These are phyloP conservation scores for Coniochaeta sp. DNA, from an alignment of 2,329 filamentous ascomycete species.

Conservation along the genomic window DNA sequence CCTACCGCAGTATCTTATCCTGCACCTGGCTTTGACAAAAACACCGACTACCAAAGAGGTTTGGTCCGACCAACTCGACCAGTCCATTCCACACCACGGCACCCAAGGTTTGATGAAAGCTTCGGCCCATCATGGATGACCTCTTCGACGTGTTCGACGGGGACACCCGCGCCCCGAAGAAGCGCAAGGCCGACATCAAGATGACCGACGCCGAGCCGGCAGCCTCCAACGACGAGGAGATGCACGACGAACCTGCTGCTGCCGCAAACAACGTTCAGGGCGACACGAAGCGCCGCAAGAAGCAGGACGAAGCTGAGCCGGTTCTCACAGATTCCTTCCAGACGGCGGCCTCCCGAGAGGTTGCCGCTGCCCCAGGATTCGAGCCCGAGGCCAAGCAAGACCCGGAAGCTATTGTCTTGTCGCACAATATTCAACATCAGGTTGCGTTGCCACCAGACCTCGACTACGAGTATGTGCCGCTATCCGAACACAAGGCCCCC, in stretches of 20 bases:
- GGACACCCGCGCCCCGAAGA: slow-evolving; percentile 42
- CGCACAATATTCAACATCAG: slow-evolving; percentile 98
- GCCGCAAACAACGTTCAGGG: slow-evolving; percentile 14
- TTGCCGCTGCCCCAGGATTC: slow-evolving; percentile 70
- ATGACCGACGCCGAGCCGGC: slow-evolving; percentile 35
- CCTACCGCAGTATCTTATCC: neutral
- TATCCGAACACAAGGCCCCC: slow-evolving; percentile 88
- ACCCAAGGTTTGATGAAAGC: neutral
- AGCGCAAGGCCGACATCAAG: slow-evolving; percentile 21
- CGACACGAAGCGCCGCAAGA: slow-evolving; percentile 55
- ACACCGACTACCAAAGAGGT: no score
- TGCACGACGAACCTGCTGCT: slow-evolving; percentile 15
- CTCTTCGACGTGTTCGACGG: slow-evolving; percentile 79
- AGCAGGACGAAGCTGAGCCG: slow-evolving; percentile 61
- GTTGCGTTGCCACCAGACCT: slow-evolving; percentile 90
- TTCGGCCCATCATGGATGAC: slow-evolving; percentile 53
- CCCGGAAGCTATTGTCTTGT: slow-evolving; percentile 67
- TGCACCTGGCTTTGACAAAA: neutral
- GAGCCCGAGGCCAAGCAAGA: slow-evolving; percentile 50
- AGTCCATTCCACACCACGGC: neutral
- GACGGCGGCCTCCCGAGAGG: slow-evolving; percentile 86
- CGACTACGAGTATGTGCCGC: slow-evolving; percentile 90
- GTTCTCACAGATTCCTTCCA: slow-evolving; percentile 91
- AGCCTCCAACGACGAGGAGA: slow-evolving; percentile 29
- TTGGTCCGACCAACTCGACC: no score